Base-by-base conservation (phyloP, 2,329 filamentous ascomycete genomes). In the Blumeriella jaapii region DNA sequence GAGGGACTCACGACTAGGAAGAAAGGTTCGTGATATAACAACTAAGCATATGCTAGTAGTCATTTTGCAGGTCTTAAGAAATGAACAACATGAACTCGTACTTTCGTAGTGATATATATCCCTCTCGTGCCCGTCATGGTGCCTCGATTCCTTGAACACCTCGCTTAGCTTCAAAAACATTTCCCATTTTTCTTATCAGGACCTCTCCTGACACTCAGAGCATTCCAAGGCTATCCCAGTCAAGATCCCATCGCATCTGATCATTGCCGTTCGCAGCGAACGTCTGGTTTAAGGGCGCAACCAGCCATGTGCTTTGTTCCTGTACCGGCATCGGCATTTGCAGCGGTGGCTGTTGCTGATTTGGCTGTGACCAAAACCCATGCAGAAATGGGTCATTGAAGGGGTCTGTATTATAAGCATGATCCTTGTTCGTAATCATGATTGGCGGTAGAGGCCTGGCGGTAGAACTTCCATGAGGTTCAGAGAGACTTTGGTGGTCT, bases 191-290 rank as follows among this genome's bases (percentile, higher is more conserved):
- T n/a, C n/a, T n/a, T n/a, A n/a, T n/a, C n/a, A n/a, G n/a, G n/a
- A n/a, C n/a, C n/a, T n/a, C n/a, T n/a, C n/a, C n/a, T n/a, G n/a
- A n/a, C n/a, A n/a, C 13, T 31, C 16, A 34, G 7, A 34, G 20
- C 11, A 31, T 18, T 23, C 19, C 34, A 18, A 23, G 28, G 27
- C 28, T 31, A 13, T 37, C 34, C 34, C 34, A 37, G 26, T 37
- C 24, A 24, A 37, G 26, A 20, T 37, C 27, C 34, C 34, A 37
- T 13, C 31, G 12, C 11, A 26, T 14, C 14, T 37, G 34, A 6
- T 37, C 34, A 12, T 17, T 31, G 7, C n/a, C 19, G 15, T 16
- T 29, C 3, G 27, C 15, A 9, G 28, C n/a, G 15, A 37, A 37
- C 34, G 31, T 31, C 4, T 16, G 18, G 7, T 37, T 29, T 15